Conservation (phyloP, 352 stramenopile genomes). For the Halophytophthora polymorphica region DNA sequence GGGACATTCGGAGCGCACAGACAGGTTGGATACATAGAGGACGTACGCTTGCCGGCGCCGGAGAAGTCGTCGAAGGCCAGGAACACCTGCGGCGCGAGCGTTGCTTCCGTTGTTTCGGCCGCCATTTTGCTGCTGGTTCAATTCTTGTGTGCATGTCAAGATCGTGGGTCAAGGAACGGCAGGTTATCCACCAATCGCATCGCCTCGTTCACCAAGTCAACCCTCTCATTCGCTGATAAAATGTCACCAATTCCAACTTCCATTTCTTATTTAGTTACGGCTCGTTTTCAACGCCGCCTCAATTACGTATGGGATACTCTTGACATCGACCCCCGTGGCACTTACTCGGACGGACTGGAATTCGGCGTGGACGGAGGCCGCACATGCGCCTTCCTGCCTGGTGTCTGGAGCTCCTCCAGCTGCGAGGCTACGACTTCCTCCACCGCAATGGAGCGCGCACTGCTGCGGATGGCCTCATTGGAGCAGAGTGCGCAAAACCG, state of each 20-base stretch:
- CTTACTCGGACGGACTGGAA: background rate
- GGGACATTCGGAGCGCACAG: background rate
- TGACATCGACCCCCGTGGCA: too few species aligned
- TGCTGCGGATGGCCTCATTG: slow-evolving; percentile 10
- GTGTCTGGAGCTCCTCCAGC: slow-evolving; percentile 9
- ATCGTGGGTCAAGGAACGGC: background rate
- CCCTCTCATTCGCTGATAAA: too few species aligned
- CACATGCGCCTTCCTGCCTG: slow-evolving; percentile 4
- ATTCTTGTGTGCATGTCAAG: background rate
- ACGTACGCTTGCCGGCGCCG: slow-evolving; percentile 51
- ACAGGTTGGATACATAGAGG: background rate
- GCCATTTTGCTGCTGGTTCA: slow-evolving; percentile 7
- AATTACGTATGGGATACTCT: too few species aligned
- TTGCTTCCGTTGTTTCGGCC: slow-evolving; percentile 3
- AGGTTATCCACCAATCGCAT: background rate
- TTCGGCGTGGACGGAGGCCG: slow-evolving; percentile 4
- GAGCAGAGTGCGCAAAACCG: slow-evolving; percentile 16
- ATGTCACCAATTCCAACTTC: too few species aligned
- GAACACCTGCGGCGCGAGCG: slow-evolving; percentile 33
- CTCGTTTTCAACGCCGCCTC: too few species aligned
- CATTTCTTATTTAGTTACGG: too few species aligned
- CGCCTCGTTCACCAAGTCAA: too few species aligned
- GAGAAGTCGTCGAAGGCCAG: slow-evolving; percentile 76
- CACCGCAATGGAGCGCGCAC: slow-evolving; percentile 11
- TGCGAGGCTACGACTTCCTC: background rate